Evolutionary conservation across 805 yeast genomes (phyloP).

Genomic region (Metahyphopichia silvanorum): DNA sequence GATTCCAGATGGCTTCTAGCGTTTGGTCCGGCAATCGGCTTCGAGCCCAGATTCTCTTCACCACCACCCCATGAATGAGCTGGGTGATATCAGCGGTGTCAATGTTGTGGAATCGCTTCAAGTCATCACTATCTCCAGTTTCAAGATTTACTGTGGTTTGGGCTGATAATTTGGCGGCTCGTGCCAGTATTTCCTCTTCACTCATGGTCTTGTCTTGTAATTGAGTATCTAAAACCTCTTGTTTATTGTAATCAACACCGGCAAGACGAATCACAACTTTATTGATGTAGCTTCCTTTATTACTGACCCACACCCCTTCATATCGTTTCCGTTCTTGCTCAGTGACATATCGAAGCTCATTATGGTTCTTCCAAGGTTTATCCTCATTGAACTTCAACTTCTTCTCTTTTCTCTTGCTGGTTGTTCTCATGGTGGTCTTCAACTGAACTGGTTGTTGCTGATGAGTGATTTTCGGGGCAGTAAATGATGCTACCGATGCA

Average conservation of each 20-base stretch:
- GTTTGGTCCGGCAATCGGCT: constrained; percentile 66
- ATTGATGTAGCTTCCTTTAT: constrained; percentile 62
- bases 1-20: constrained; percentile 59
- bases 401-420: constrained; percentile 34
- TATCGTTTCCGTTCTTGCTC: constrained; percentile 80
- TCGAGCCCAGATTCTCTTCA: constrained; percentile 75
- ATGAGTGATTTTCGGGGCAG: constrained; percentile 8
- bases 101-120: constrained; percentile 27
- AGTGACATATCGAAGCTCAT: constrained; percentile 47
- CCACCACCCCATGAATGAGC: constrained; percentile 59
- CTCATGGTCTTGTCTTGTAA: constrained; percentile 9
- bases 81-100: constrained; percentile 23
- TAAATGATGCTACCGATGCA: constrained; percentile 10
- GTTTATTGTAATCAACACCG: constrained; percentile 25
- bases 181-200: constrained; percentile 17
- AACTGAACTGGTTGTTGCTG: constrained; percentile 35
- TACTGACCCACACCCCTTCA: constrained; percentile 93
- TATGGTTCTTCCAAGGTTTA: constrained; percentile 92
- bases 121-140: constrained; percentile 14
- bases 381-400: constrained; percentile 67
- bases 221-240: constrained; percentile 3
- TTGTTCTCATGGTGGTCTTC: constrained; percentile 51
- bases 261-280: constrained; percentile 24
- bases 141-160: constrained; percentile 15
- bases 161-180: constrained; percentile 37